These are phyloP conservation scores for Cutaneotrichosporon curvatum DNA, from an alignment of 1,284 basidiomycete genomes.

Conservation along the genomic window DNA sequence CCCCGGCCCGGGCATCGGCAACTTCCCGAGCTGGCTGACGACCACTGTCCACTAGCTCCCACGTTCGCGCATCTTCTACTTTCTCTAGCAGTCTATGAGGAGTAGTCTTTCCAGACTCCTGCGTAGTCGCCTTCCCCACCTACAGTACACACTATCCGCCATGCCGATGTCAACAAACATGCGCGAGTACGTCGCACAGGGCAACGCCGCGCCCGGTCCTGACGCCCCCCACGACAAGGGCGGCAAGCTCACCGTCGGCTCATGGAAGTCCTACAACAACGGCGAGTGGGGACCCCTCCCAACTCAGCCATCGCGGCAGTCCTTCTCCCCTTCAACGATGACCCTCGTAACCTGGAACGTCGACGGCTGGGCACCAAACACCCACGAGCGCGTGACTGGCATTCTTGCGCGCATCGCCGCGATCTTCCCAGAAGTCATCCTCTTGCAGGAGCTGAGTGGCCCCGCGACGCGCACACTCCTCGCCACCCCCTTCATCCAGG, in stretches of 20 bases:
- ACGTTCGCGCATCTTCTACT: too few relatives aligned
- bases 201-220: background rate
- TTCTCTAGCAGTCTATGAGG: too few relatives aligned
- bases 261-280: background rate
- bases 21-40: too few relatives aligned
- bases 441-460: slow-evolving; percentile 2
- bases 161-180: background rate
- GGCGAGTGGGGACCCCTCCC: background rate
- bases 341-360: slow-evolving; percentile 4
- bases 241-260: background rate
- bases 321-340: background rate
- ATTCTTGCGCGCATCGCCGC: background rate
- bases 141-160: background rate
- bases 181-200: background rate
- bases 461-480: background rate
- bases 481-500: background rate
- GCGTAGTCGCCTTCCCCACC: too few relatives aligned
- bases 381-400: background rate
- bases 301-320: too few relatives aligned
- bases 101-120: too few relatives aligned
- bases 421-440: background rate
- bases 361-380: background rate
- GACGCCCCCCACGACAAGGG: background rate
- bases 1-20: too few relatives aligned
- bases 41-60: too few relatives aligned